A percentile compares a stretch with the other conserved stretches of the same genome.
Evolutionary conservation across 2,329 filamentous ascomycete genomes (phyloP).

Genomic region (Pseudonectria buxi): DNA sequence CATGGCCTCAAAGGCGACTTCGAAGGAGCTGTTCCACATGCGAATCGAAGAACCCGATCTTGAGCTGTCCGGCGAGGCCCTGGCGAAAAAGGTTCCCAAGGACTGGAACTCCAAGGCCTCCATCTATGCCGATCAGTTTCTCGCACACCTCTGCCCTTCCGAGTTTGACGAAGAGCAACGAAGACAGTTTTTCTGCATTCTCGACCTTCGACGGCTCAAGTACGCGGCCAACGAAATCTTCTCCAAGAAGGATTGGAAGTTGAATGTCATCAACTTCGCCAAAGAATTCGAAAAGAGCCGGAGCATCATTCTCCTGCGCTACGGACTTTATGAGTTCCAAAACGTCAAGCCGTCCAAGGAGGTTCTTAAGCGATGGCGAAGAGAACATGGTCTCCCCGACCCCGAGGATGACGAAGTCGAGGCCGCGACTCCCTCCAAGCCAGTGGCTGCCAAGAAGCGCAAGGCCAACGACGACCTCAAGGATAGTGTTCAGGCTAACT

Average conservation of each 20-base stretch:
- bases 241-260: slow-evolving; percentile 53
- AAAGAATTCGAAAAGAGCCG: slow-evolving; percentile 60
- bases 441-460: slow-evolving; percentile 42
- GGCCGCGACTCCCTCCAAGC: slow-evolving; percentile 24
- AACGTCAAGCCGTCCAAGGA: slow-evolving; percentile 53
- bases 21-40: slow-evolving; percentile 50
- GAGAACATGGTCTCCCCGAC: slow-evolving; percentile 47
- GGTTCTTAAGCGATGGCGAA: slow-evolving; percentile 51
- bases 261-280: slow-evolving; percentile 56
- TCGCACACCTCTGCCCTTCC: slow-evolving; percentile 49
- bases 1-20: slow-evolving; percentile 41
- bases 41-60: slow-evolving; percentile 51
- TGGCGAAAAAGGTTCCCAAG: slow-evolving; percentile 48
- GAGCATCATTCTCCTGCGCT: slow-evolving; percentile 53
- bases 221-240: slow-evolving; percentile 57
- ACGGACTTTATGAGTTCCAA: slow-evolving; percentile 57
- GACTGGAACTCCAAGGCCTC: slow-evolving; percentile 45
- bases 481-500: slow-evolving; percentile 28
- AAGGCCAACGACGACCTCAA: slow-evolving; percentile 49
- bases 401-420: slow-evolving; percentile 37
- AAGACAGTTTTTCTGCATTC: slow-evolving; percentile 57
- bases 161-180: slow-evolving; percentile 53
- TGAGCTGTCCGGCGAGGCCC: slow-evolving; percentile 47
- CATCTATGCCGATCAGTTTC: slow-evolving; percentile 54
- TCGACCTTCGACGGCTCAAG: slow-evolving; percentile 55